Conservation (phyloP, 2,329 filamentous ascomycete species). For the Fonsecaea pugnacius region DNA sequence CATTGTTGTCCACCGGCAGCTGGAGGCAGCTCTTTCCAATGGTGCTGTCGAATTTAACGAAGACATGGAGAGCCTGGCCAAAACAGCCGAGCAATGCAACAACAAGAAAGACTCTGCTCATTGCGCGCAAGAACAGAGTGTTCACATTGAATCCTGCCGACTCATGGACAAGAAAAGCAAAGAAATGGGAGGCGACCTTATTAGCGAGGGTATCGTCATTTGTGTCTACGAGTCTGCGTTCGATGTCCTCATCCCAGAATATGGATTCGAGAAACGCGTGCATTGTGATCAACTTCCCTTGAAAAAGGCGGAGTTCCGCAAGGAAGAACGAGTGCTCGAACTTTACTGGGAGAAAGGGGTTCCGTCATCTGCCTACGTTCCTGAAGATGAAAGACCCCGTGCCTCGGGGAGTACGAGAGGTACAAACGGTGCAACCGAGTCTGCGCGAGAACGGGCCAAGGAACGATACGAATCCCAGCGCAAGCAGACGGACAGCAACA, state of each 20-base stretch:
- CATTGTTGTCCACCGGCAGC: slow-evolving; percentile 90
- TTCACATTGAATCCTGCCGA: slow-evolving; percentile 96
- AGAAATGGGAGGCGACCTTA: slow-evolving; percentile 85
- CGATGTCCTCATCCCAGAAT: slow-evolving; percentile 96
- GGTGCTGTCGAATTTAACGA: slow-evolving; percentile 84
- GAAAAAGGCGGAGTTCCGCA: slow-evolving; percentile 98
- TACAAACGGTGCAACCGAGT: slow-evolving; percentile 77
- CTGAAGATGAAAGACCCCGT: slow-evolving; percentile 94
- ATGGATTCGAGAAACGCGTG: slow-evolving; percentile 98
- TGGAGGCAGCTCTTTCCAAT: slow-evolving; percentile 82
- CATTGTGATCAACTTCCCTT: slow-evolving; percentile 97
- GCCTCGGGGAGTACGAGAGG: slow-evolving; percentile 73
- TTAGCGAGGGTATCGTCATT: slow-evolving; percentile 93
- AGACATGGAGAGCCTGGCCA: slow-evolving; percentile 83
- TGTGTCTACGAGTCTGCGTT: slow-evolving; percentile 99
- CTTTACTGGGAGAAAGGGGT: slow-evolving; percentile 99
- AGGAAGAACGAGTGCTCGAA: slow-evolving; percentile 91
- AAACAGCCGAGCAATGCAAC: slow-evolving; percentile 95
- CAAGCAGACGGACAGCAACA: slow-evolving; percentile 92
- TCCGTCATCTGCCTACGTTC: slow-evolving; percentile 91
- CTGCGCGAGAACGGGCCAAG: slow-evolving; percentile 77
- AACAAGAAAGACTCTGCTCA: slow-evolving; percentile 99
- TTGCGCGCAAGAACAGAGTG: slow-evolving; percentile 96
- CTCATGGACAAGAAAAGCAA: slow-evolving; percentile 91
- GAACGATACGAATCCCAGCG: slow-evolving; percentile 89